phyloP scores from a whole-genome alignment of 148 eudicot genomes.

The Talinum fruticosum region DNA sequence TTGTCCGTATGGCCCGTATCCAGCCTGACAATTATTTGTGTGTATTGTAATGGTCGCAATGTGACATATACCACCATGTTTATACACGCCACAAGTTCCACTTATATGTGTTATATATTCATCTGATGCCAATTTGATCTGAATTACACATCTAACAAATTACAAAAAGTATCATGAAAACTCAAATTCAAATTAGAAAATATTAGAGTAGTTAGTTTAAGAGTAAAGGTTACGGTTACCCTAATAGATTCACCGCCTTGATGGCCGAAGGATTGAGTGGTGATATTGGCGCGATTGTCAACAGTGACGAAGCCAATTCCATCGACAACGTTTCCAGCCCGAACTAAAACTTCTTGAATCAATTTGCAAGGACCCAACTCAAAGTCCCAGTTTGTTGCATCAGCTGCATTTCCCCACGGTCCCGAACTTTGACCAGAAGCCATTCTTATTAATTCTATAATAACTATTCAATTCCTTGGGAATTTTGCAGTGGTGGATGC shows the following conservation, averaged over 20 bases:
- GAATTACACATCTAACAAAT: background rate
- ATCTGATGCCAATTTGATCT: constrained; percentile 1
- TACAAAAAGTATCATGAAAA: background rate
- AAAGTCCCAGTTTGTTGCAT: constrained; percentile 10
- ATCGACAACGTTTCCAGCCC: constrained; percentile 10
- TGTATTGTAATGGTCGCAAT: constrained; percentile 16
- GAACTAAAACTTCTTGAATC: background rate
- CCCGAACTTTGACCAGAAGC: constrained; percentile 17
- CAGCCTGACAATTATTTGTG: constrained; percentile 1
- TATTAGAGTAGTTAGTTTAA: background rate
- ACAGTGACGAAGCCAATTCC: constrained; percentile 18
- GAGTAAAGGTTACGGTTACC: background rate
- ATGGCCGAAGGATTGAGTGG: background rate
- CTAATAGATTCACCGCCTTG: background rate
- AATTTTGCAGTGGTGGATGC: too few species aligned
- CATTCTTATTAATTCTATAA: too few species aligned
- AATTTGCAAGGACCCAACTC: background rate
- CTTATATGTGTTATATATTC: constrained; percentile 19
- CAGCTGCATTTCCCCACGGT: constrained; percentile 15
- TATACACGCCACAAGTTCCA: constrained; percentile 8
- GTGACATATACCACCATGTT: background rate
- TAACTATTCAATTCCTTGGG: too few species aligned
- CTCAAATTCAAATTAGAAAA: background rate
- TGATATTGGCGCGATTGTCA: background rate
- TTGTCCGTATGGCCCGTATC: constrained; percentile 20